phyloP scores from a whole-genome alignment of 2,329 filamentous ascomycete genomes.

The Diaporthe sp. region DNA sequence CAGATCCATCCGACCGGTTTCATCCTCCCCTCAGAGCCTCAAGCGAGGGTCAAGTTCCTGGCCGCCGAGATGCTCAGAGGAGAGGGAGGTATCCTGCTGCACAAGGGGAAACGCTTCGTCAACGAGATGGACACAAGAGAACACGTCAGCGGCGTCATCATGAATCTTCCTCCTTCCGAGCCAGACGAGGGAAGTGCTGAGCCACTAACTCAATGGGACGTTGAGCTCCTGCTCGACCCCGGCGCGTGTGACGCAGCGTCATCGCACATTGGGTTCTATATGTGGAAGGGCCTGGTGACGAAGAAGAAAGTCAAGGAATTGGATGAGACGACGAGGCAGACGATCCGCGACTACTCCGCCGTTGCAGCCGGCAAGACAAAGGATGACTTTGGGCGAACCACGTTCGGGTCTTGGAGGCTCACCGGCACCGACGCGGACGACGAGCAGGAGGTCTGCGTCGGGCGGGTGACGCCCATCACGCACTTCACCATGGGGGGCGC shows the following conservation, averaged over 20 bases:
- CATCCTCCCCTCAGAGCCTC: conserved; percentile 64
- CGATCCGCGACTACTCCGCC: conserved; percentile 64
- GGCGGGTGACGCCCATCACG: conserved; percentile 72
- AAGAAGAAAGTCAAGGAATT: conserved; percentile 69
- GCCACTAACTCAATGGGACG: conserved; percentile 67
- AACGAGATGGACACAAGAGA: conserved; percentile 74
- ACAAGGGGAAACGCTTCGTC: conserved; percentile 67
- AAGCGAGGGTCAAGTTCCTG: conserved; percentile 69
- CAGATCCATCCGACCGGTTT: conserved; percentile 78
- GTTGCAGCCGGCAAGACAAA: conserved; percentile 55
- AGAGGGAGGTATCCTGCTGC: conserved; percentile 72
- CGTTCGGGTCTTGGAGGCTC: conserved; percentile 70
- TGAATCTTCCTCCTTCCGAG: conserved; percentile 47
- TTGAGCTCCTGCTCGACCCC: conserved; percentile 72
- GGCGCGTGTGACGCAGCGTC: conserved; percentile 66
- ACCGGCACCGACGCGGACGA: conserved; percentile 57
- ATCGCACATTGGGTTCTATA: conserved; percentile 73
- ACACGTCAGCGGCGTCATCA: conserved; percentile 67
- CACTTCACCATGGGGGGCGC: conserved; percentile 79
- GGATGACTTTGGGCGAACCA: conserved; percentile 62
- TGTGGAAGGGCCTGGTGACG: conserved; percentile 72
- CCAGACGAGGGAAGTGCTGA: conserved; percentile 38
- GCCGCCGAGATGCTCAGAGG: conserved; percentile 74
- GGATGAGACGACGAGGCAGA: conserved; percentile 52
- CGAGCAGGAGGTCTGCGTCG: conserved; percentile 69